A percentile compares a stretch with the other conserved stretches of the same genome.
These are phyloP conservation scores for Terfezia boudieri DNA, from an alignment of 495 filamentous ascomycete genomes.

Conservation along the genomic window DNA sequence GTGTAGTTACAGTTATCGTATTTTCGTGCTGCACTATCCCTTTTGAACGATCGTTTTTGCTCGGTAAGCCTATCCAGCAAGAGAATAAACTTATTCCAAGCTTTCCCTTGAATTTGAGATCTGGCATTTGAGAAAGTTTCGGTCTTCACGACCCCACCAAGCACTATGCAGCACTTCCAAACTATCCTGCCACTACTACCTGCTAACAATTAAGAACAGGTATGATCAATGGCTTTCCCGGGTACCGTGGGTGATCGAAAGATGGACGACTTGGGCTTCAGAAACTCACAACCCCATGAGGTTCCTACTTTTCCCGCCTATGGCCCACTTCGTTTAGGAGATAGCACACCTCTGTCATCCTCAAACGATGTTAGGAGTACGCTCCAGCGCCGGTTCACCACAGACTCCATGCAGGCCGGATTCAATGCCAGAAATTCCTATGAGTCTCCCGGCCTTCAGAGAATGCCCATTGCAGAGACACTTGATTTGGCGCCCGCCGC, in stretches of 20 bases:
- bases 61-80: not conserved
- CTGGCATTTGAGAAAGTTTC: too few species aligned
- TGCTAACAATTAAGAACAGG: constrained; percentile 9
- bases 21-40: not conserved
- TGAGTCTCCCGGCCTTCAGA: constrained; percentile 3
- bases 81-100: too few species aligned
- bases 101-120: too few species aligned
- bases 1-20: not conserved
- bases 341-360: constrained; percentile 4
- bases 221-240: constrained; percentile 20
- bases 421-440: constrained; percentile 4
- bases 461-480: constrained; percentile 27
- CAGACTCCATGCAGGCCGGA: constrained; percentile 34
- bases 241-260: constrained; percentile 19
- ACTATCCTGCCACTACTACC: constrained; percentile 3
- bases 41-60: not conserved
- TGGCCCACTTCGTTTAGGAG: constrained; percentile 16
- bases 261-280: constrained; percentile 14
- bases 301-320: constrained; percentile 17
- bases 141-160: not conserved
- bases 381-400: constrained; percentile 82
- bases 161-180: not conserved
- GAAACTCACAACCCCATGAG: constrained; percentile 14
- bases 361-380: constrained; percentile 27
- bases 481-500: constrained; percentile 35